These are phyloP conservation scores for Euphorbia celastroides DNA, from an alignment of 441 rosid genomes.

Conservation along the genomic window DNA sequence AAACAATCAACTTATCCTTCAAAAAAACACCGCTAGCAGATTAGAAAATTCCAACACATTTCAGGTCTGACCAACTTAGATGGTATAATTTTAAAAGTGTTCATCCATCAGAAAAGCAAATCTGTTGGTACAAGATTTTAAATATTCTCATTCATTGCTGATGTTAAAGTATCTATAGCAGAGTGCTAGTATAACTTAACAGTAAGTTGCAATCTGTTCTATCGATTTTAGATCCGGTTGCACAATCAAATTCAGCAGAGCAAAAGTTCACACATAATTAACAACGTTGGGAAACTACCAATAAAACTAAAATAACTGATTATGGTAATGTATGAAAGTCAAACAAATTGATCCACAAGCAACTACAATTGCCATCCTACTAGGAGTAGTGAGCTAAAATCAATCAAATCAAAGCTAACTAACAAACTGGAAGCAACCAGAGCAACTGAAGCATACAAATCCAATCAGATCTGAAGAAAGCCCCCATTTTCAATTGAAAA, in stretches of 20 bases:
- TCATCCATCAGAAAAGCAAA: slow-evolving; percentile 3
- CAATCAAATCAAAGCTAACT: background rate
- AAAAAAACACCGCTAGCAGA: background rate
- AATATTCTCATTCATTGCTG: background rate
- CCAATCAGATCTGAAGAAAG: slow-evolving; percentile 11
- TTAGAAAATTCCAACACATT: background rate
- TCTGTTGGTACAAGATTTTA: background rate
- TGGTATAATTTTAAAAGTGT: background rate
- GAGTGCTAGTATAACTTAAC: too few relatives aligned
- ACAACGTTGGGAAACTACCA: background rate
- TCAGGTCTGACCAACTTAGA: slow-evolving; percentile 20
- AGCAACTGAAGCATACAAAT: slow-evolving; percentile 7
- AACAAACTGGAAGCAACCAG: background rate
- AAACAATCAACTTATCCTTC: background rate
- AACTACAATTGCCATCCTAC: background rate
- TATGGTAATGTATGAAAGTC: background rate
- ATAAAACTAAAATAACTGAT: background rate
- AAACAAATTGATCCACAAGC: background rate
- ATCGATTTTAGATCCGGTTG: slow-evolving; percentile 5
- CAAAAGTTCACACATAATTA: background rate
- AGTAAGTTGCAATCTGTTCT: background rate
- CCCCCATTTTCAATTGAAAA: background rate
- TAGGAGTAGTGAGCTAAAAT: background rate
- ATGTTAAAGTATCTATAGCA: background rate
- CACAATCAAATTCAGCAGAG: background rate